Conservation (phyloP, 495 filamentous ascomycete genomes). For the Lepidopterella palustris region DNA sequence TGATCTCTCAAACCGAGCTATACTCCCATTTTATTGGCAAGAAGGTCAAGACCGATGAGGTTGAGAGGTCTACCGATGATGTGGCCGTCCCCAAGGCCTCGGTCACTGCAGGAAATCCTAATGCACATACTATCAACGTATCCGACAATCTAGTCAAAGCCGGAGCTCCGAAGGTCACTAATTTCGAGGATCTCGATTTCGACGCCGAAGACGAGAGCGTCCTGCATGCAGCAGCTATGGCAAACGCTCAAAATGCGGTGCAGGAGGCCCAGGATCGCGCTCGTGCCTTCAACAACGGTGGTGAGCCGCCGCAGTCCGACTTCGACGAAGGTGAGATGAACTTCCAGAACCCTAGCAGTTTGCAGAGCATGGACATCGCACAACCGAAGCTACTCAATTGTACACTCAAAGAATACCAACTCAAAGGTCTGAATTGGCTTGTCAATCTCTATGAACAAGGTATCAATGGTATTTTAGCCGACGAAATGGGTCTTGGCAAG, state of each 20-base stretch:
- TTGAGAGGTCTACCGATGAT: constrained; percentile 80
- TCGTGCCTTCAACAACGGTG: constrained; percentile 77
- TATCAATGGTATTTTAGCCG: constrained; percentile 97
- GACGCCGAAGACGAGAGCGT: constrained; percentile 87
- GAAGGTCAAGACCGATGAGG: constrained; percentile 94
- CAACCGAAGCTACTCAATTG: constrained; percentile 92
- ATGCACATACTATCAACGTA: constrained; percentile 48
- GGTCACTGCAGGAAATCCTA: constrained; percentile 38
- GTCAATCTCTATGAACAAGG: constrained; percentile 98
- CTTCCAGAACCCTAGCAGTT: constrained; percentile 95
- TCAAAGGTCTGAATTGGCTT: constrained; percentile 98
- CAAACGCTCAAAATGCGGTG: constrained; percentile 94
- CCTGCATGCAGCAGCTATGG: constrained; percentile 76
- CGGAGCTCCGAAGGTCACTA: constrained; percentile 63
- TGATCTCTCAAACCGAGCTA: constrained; percentile 96
- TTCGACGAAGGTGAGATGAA: constrained; percentile 93
- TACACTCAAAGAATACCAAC: constrained; percentile 94
- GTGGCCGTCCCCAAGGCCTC: constrained; percentile 49
- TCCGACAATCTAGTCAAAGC: constrained; percentile 52
- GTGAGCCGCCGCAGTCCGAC: constrained; percentile 45
- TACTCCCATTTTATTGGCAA: constrained; percentile 99
- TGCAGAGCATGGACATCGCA: constrained; percentile 87
- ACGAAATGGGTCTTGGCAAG: constrained; percentile 99
- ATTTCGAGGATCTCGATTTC: constrained; percentile 92
- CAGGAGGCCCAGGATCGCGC: constrained; percentile 91